Base-by-base conservation (phyloP, 805 yeast genomes). In the Torulaspora franciscae region DNA sequence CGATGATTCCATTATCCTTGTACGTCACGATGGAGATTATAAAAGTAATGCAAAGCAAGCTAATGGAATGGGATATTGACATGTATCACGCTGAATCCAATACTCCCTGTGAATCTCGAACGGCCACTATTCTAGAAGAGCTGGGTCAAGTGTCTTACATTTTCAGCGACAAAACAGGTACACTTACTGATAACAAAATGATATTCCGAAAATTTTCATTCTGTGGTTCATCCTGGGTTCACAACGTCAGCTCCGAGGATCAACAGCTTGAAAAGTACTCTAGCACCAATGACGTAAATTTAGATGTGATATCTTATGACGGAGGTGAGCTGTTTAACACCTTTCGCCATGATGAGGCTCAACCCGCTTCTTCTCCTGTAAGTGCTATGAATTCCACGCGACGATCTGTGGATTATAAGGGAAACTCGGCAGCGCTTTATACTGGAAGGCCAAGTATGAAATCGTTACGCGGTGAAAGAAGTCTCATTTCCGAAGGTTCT, bases 1-100 rank as follows among this genome's bases (percentile, higher is more conserved):
- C 99, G 0, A 76, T 93, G 69, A 93, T 93, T 60, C 99, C 99
- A 0, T 71, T 93, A 26, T 91, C 98, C 0, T 75, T 93, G 24
- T 95, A 93, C 61, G 98, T 93, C 15, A 89, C 98, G 0, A 86
- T 91, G 88, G 99, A 95, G 63, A 83, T 93, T 49, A 89, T 90
- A 59, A 93, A 93, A 61, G 85, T 85, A 6, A 79, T 85, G 69
- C 99, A 93, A 64, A 75, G 88, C 64, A 65, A 82, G 33, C 71
- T 89, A 45, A 71, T 93, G 58, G 95, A 88, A 61, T 81, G 81
- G 77, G 99, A 93, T 66, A 78, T 93, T 38, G 98, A 95, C 66
- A 88, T 93, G 96, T 93, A 91, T 58, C 87, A 93, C 61, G 72
- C 72, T 13, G 84, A 79, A 26, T 76, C 88, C 6, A 79, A 93